A percentile compares a stretch with the other conserved stretches of the same genome.
phyloP scores from a whole-genome alignment of 139 green algal genomes.

The Volvox africanus region DNA sequence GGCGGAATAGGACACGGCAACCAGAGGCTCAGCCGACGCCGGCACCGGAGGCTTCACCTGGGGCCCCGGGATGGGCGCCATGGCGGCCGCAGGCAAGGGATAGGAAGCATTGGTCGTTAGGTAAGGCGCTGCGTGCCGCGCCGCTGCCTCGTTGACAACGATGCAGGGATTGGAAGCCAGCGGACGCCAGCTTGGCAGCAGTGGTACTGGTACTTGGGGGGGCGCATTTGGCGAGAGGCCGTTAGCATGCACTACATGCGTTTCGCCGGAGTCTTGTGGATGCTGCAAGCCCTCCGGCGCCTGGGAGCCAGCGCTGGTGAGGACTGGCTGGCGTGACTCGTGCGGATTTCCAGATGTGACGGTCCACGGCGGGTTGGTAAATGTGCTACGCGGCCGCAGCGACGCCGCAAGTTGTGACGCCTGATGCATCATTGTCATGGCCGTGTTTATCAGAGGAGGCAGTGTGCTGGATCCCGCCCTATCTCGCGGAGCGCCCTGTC shows the following conservation, averaged over 20 bases:
- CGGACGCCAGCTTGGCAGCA: neutral
- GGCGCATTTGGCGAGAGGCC: neutral
- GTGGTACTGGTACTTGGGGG: neutral
- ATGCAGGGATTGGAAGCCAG: neutral
- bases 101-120: neutral
- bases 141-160: neutral
- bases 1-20: neutral
- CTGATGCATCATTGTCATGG: conserved; percentile 17
- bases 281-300: too few relatives aligned
- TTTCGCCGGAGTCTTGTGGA: neutral
- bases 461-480: neutral
- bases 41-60: too few relatives aligned
- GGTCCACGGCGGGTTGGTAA: neutral
- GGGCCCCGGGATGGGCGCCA: too few relatives aligned
- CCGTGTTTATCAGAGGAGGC: neutral
- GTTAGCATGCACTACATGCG: neutral
- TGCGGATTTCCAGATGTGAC: neutral
- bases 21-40: too few relatives aligned
- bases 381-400: neutral
- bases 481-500: neutral
- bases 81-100: neutral
- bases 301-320: too few relatives aligned
- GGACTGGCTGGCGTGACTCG: neutral
- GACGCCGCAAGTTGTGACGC: conserved; percentile 8
- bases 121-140: neutral